Base-by-base conservation (phyloP, 768 basidiomycete genomes). In the Crassisporium funariophilum region DNA sequence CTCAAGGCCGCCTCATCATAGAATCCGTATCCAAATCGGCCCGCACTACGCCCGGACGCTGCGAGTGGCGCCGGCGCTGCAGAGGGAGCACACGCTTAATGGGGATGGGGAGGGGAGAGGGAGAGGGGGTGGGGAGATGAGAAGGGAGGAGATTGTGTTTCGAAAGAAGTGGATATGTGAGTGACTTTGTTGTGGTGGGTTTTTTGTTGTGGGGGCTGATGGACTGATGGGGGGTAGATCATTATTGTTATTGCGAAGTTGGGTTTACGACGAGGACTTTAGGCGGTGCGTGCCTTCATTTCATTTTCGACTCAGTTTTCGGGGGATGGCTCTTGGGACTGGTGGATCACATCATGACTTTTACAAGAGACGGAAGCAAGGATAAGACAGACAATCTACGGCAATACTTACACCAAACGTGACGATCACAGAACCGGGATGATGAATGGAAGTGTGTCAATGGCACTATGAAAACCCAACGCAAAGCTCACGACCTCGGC, bases 1-100 rank as follows among this genome's bases (percentile, higher is more conserved):
- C n/a, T n/a, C n/a, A 71, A 16, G 78, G 80, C 9, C 70, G 71
- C 6, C 76, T 88, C 34, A 68, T 83, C 16, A 74, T 87, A n/a
- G n/a, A n/a, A n/a, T n/a, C n/a, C n/a, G n/a, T n/a, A n/a, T 79
- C 79, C 17, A 71, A 87, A 87, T 88, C 55, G 85, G 84, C 2
- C 82, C 82, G 21, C 82, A 89, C 59, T 90, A 88, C 61, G 81
- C 86, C 6, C 82, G 86, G n/a, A 89, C 89, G 11, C 72, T 91
- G 5, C 77, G 88, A n/a, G n/a, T 89, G 42, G 74, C 75, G 2
- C 82, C 83, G 4, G 76, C 84, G 0, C 65, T 90, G 44, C 70
- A 72, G 56, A 65, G 68, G 13, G 82, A 88, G 56, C 80, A 81
- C 81, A 13, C 72, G 81, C 45, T 80, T 81, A 70, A 66, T 64